A percentile compares a stretch with the other conserved stretches of the same genome.
phyloP scores from a whole-genome alignment of 2,329 filamentous ascomycete genomes.

The Ophiosphaerella korrae region DNA sequence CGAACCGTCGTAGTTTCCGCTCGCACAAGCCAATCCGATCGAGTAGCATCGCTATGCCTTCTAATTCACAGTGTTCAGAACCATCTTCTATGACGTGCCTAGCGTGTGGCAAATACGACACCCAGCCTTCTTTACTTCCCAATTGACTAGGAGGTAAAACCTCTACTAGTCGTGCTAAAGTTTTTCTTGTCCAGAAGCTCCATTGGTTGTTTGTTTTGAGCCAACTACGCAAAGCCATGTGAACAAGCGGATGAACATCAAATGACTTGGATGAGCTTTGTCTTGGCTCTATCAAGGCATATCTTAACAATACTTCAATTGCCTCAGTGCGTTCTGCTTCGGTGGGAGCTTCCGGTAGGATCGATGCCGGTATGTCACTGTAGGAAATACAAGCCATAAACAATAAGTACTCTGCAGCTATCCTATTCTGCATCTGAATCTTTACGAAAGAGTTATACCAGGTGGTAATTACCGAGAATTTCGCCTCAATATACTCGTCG shows the following conservation, averaged over 20 bases:
- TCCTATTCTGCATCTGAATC: slow-evolving; percentile 14
- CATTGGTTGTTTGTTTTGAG: slow-evolving; percentile 24
- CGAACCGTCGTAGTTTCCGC: slow-evolving; percentile 6
- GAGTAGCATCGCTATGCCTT: slow-evolving; percentile 8
- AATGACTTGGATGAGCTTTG: slow-evolving; percentile 8
- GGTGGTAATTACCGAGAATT: slow-evolving; percentile 44
- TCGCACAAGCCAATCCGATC: slow-evolving; percentile 11
- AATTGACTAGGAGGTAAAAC: slow-evolving; percentile 24
- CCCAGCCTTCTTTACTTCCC: slow-evolving; percentile 27
- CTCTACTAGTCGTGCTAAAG: slow-evolving; percentile 22
- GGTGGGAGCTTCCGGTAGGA: slow-evolving; percentile 32
- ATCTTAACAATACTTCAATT: slow-evolving; percentile 39
- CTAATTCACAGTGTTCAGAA: not conserved
- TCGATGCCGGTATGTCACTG: slow-evolving; percentile 36
- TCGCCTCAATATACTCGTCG: slow-evolving; percentile 31
- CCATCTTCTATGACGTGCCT: slow-evolving; percentile 4
- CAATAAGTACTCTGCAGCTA: slow-evolving; percentile 41
- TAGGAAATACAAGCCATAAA: slow-evolving; percentile 26
- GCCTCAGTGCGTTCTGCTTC: slow-evolving; percentile 29
- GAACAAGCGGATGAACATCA: slow-evolving; percentile 45
- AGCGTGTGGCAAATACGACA: slow-evolving; percentile 39
- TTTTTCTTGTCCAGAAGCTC: slow-evolving; percentile 14
- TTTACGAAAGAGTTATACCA: slow-evolving; percentile 32
- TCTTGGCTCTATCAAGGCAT: slow-evolving; percentile 35
- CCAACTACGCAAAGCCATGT: slow-evolving; percentile 43